Evolutionary conservation across 352 stramenopile genomes (phyloP).

Genomic region (Phytophthora rubi): DNA sequence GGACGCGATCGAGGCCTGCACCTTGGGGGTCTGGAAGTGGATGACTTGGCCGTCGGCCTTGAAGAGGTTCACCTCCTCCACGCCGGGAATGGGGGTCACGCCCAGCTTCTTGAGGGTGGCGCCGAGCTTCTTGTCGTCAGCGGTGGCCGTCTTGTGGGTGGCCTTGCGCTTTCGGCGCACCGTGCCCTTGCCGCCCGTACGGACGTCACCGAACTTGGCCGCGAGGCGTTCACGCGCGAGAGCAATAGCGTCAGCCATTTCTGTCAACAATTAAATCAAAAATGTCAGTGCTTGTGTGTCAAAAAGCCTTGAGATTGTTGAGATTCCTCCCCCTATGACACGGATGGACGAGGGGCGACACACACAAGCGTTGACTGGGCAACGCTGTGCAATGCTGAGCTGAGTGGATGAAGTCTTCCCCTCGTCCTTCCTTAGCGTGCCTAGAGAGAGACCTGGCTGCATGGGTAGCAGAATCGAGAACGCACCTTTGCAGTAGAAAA

Average conservation of each 20-base stretch:
- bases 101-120: conserved; percentile 98
- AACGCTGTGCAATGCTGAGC: background rate
- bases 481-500: conserved; percentile 42
- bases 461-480: conserved; percentile 6
- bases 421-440: background rate
- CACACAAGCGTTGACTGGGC: too few relatives aligned
- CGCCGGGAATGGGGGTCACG: conserved; percentile 97
- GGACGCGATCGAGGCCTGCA: conserved; percentile 96
- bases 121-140: conserved; percentile 98
- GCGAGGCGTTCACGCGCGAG: conserved; percentile 86
- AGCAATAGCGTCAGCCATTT: conserved; percentile 92
- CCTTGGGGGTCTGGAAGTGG: conserved; percentile 98
- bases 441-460: conserved; percentile 4
- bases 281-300: conserved; percentile 1
- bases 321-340: background rate
- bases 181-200: conserved; percentile 96
- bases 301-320: background rate
- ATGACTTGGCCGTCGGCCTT: conserved; percentile 99
- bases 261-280: background rate
- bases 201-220: conserved; percentile 89
- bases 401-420: background rate
- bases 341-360: background rate
- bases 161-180: conserved; percentile 97
- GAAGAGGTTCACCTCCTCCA: conserved; percentile 99
- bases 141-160: conserved; percentile 91